A percentile compares a stretch with the other conserved stretches of the same genome.
phyloP scores from a whole-genome alignment of 768 basidiomycete species.

The Mycena pura region DNA sequence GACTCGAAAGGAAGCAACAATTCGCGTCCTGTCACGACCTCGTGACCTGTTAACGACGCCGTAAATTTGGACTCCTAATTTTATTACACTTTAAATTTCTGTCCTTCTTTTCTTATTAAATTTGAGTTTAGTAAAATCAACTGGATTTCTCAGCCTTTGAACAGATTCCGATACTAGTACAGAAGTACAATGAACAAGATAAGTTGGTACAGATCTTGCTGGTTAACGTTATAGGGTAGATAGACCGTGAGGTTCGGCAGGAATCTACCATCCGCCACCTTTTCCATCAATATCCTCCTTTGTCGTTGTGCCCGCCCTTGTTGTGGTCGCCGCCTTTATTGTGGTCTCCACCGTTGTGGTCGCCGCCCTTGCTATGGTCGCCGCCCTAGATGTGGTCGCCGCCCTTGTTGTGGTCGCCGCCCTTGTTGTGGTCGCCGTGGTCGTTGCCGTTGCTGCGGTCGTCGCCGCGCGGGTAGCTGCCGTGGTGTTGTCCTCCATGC shows the following conservation, averaged over 20 bases:
- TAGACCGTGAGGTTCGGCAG: neutral
- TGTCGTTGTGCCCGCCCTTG: neutral
- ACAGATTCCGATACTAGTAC: conserved; percentile 2
- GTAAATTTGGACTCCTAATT: too few species aligned
- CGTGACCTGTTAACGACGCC: too few species aligned
- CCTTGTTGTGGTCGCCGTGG: neutral
- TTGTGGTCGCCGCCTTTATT: neutral
- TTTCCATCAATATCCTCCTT: neutral
- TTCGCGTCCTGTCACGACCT: too few species aligned
- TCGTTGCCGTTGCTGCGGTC: neutral
- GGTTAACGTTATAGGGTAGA: neutral
- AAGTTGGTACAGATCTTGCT: conserved; percentile 3
- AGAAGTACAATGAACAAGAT: neutral
- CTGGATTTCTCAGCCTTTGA: too few species aligned
- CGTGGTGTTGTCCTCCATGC: neutral
- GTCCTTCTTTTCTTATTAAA: too few species aligned
- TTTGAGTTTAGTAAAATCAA: too few species aligned
- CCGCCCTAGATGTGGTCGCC: neutral
- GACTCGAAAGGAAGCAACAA: neutral
- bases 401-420: neutral
- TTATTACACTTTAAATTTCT: too few species aligned
- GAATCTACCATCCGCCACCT: neutral
- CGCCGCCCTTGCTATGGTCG: neutral
- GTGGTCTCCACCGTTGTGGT: neutral
- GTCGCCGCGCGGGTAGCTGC: too few species aligned